A percentile compares a stretch with the other conserved stretches of the same genome.
phyloP scores from a whole-genome alignment of 768 basidiomycete genomes.

The Boletus speciosus region DNA sequence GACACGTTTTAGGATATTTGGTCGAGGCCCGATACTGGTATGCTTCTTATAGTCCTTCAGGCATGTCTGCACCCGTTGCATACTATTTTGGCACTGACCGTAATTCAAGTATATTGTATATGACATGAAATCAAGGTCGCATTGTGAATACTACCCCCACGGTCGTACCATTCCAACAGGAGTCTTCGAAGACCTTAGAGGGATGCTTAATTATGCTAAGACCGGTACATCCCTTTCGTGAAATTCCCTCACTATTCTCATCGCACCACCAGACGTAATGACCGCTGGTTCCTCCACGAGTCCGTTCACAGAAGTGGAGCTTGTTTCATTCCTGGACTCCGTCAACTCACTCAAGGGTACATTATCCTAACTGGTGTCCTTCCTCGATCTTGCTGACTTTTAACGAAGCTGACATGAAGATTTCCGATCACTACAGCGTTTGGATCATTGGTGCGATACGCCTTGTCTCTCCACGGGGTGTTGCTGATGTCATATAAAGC shows the following conservation, averaged over 20 bases:
- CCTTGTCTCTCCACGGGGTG: no score
- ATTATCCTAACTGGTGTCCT: not conserved
- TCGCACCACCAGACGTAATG: constrained; percentile 4
- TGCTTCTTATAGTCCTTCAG: no score
- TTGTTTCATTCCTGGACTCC: constrained; percentile 6
- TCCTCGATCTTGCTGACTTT: not conserved
- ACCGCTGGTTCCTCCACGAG: constrained; percentile 14
- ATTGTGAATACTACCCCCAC: no score
- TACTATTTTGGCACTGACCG: no score
- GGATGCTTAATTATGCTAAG: no score
- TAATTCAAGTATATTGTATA: no score
- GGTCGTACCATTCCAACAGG: no score
- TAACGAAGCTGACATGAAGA: not conserved
- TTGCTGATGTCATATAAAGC: not conserved
- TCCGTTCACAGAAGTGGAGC: not conserved
- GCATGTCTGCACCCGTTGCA: no score
- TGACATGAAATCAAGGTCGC: no score
- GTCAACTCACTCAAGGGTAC: constrained; percentile 11
- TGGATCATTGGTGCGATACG: not conserved
- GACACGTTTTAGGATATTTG: no score
- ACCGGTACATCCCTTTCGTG: not conserved
- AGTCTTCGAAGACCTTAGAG: no score
- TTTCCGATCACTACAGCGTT: not conserved
- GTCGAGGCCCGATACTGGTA: no score
- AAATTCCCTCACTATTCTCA: not conserved